Evolutionary conservation across 2,329 filamentous ascomycete species (phyloP).

Genomic region (Coniochaeta sp.): DNA sequence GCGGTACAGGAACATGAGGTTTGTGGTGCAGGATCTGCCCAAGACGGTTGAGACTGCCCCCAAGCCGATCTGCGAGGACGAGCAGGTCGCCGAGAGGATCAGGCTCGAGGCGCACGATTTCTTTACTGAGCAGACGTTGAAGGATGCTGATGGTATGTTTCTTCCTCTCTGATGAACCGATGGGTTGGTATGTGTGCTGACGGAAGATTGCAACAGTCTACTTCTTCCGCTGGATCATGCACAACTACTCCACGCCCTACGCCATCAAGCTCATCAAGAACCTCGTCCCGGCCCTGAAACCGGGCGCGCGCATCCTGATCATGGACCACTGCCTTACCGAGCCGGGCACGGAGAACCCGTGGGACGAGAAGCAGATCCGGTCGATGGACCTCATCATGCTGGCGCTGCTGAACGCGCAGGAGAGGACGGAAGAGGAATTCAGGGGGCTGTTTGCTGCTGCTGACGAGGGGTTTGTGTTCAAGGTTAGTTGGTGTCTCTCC

Average conservation of each 20-base stretch:
- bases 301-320: slow-evolving; percentile 39
- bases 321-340: slow-evolving; percentile 32
- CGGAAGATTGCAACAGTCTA: slow-evolving; percentile 37
- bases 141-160: slow-evolving; percentile 40
- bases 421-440: slow-evolving; percentile 36
- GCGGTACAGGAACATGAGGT: slow-evolving; percentile 41
- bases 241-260: slow-evolving; percentile 53
- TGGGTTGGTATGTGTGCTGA: neutral
- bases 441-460: slow-evolving; percentile 30
- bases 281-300: slow-evolving; percentile 47
- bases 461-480: slow-evolving; percentile 28
- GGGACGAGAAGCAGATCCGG: slow-evolving; percentile 30
- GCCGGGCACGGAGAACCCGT: slow-evolving; percentile 21
- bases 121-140: slow-evolving; percentile 46
- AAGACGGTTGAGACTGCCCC: slow-evolving; percentile 41
- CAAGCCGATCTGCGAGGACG: slow-evolving; percentile 30
- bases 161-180: neutral
- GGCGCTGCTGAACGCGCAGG: slow-evolving; percentile 33
- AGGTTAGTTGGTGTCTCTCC: slow-evolving; percentile 19
- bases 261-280: slow-evolving; percentile 39
- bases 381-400: slow-evolving; percentile 38
- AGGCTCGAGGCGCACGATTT: slow-evolving; percentile 47
- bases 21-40: slow-evolving; percentile 49
- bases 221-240: slow-evolving; percentile 52
- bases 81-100: slow-evolving; percentile 30